Evolutionary conservation across 352 stramenopile species (phyloP).

Genomic region (Phytophthora vignae): DNA sequence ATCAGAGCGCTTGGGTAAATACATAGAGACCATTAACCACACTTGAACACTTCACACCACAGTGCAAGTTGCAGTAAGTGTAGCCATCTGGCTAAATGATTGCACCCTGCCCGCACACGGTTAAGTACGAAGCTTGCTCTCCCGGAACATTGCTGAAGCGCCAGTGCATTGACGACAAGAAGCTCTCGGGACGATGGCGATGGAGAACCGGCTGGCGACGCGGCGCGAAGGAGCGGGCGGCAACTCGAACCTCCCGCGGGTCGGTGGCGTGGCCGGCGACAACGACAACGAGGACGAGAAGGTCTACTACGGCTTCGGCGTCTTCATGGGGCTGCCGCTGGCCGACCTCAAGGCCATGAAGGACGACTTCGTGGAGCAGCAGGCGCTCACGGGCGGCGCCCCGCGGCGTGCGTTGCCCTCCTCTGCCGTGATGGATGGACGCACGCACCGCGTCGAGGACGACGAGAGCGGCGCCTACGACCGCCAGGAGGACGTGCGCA

Average conservation of each 20-base stretch:
- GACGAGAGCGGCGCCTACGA: constrained; percentile 31
- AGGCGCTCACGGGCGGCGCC: constrained; percentile 40
- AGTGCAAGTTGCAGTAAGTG: constrained; percentile 4
- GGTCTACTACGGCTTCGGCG: constrained; percentile 90
- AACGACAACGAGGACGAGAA: constrained; percentile 85
- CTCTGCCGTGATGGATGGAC: constrained; percentile 20
- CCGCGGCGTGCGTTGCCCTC: constrained; percentile 19
- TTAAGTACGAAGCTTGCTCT: constrained; percentile 24
- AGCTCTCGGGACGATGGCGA: constrained; percentile 11
- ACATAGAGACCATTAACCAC: constrained; percentile 12
- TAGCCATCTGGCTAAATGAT: constrained; percentile 20
- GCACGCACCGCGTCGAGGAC: constrained; percentile 29
- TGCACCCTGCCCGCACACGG: not conserved
- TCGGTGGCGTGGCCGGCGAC: constrained; percentile 48
- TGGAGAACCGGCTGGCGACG: constrained; percentile 56
- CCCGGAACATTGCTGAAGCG: not conserved
- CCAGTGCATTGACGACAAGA: no score
- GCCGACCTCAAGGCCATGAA: constrained; percentile 88
- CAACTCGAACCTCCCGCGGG: constrained; percentile 28
- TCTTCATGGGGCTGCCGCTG: constrained; percentile 89
- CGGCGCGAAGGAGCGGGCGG: constrained; percentile 28
- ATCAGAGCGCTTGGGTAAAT: constrained; percentile 5
- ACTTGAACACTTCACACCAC: not conserved
- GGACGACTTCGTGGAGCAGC: constrained; percentile 76
- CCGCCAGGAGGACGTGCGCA: constrained; percentile 28